Evolutionary conservation across 306 rosid species (phyloP), one percentile per base, ranked within the genome.

Genomic region (Fragaria nilgerrensis): DNA sequence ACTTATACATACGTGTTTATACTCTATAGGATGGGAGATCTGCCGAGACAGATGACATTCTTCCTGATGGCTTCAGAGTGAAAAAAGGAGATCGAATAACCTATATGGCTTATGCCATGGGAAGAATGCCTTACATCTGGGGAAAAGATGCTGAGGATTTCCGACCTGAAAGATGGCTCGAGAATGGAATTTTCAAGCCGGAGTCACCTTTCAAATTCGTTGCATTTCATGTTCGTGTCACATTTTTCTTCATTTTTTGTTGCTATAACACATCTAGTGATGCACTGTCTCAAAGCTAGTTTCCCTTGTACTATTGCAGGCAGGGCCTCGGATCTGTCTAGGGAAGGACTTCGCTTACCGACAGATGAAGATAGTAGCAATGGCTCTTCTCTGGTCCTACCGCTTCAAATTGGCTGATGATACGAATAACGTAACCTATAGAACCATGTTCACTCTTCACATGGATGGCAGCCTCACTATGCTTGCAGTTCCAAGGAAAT

Each of bases 361-460:
- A 75, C 96, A 89, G 83, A 93, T 91, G 97, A 91, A 91, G 82
- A 93, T 91, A 70, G 69, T 88, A 52, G 81, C 92, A 17, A 83
- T 83, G 67, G 67, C 96, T 56, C 88, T 91, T 75, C 79, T 91
- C 78, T 81, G 22, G 17, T 89, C 83, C 84, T 93, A 91, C 77
- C 82, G 52, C 64, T 88, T 93, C 75, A 89, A 87, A 76, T 37
- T 91, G 74, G 86, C 78, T 5, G 84, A 86, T 84, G 89, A 79
- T 43, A 68, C 83, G 0, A 74, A 78, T 45, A 75, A 64, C 10
- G 81, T 89, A 34, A 88, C 87, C 16, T 91, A 91, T 14, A 89
- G 47, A 79, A 88, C 89, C 75, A 93, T 91, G 91, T 81, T 93
- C 74, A 91, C 98, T 0, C 97, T 93, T 80, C 98, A 93, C 81